Conservation (phyloP, 208 protist genomes). For the Trypanosoma avium region DNA sequence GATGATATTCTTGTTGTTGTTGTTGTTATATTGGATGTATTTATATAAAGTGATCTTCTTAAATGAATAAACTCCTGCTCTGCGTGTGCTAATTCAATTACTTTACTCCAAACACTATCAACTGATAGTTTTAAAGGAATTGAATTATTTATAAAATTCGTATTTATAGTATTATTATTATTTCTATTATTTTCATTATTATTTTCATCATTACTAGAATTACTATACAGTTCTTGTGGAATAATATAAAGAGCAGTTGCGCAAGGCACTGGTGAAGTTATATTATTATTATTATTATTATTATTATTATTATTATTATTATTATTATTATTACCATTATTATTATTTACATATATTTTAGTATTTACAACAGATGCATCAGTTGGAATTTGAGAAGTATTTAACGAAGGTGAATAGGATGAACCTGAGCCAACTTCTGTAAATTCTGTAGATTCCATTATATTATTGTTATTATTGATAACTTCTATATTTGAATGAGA, state of each 20-base stretch:
- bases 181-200: background rate
- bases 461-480: background rate
- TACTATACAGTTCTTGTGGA: constrained; percentile 14
- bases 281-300: too few relatives aligned
- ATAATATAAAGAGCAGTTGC: constrained; percentile 8
- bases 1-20: constrained; percentile 5
- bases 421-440: background rate
- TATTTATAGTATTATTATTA: background rate
- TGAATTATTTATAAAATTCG: background rate
- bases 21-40: too few relatives aligned
- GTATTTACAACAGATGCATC: background rate
- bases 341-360: background rate
- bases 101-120: constrained; percentile 16
- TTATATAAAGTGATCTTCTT: too few relatives aligned
- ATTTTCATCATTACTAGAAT: background rate
- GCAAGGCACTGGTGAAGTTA: too few relatives aligned
- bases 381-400: background rate
- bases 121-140: background rate
- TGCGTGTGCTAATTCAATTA: constrained; percentile 11
- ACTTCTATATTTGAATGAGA: background rate
- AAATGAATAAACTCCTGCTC: too few relatives aligned
- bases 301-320: background rate
- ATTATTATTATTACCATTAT: background rate
- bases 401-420: background rate
- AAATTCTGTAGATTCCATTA: background rate